Base-by-base conservation (phyloP, 345 rosid species). In the Eucalyptus dawsonii region DNA sequence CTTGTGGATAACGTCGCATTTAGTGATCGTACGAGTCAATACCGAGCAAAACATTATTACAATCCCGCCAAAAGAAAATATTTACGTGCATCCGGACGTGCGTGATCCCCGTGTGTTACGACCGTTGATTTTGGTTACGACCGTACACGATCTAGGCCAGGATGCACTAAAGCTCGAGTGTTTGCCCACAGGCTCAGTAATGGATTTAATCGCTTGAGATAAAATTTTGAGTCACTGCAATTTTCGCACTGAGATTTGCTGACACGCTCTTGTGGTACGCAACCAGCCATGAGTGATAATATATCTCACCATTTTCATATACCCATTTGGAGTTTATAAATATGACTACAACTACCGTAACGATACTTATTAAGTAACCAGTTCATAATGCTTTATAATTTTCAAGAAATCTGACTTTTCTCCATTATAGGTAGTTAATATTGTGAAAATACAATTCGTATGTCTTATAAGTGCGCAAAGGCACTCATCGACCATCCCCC, bases 401-500 rank as follows among this genome's bases (percentile, higher is more conserved):
- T 40, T 37, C 9, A 17, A 21, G 6, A 72, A 37, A 19, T 19
- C 2, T n/a, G 2, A 69, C 80, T 17, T 69, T 8, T 11, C 44
- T 3, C 3, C 44, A 0, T 69, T 19, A 37, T 0, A 4, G 2
- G 14, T 10, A 11, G 12, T 21, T 5, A 21, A 6, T 76, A 37
- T 37, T 76, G 21, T 76, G 27, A 21, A 37, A 22, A 11, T 12
- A 56, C 6, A 25, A 56, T 56, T 11, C 2, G 2, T 6, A 76
- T 21, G 22, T 11, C 47, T 21, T 76, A 22, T 40, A 76, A 37
- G 29, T 11, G 8, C 4, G 1, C 4, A 1, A 37, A 72, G 9
- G 25, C 3, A 72, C 45, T 11, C 8, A 5, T 25, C 12, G 9
- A 27, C 34, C 7, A 62, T 27, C 5, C 9, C 31, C 8, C 69